Percentiles rank a stretch among this genome's conserved stretches.
phyloP scores from a whole-genome alignment of 192 early-diverging fungal species.

The Linnemannia exigua region DNA sequence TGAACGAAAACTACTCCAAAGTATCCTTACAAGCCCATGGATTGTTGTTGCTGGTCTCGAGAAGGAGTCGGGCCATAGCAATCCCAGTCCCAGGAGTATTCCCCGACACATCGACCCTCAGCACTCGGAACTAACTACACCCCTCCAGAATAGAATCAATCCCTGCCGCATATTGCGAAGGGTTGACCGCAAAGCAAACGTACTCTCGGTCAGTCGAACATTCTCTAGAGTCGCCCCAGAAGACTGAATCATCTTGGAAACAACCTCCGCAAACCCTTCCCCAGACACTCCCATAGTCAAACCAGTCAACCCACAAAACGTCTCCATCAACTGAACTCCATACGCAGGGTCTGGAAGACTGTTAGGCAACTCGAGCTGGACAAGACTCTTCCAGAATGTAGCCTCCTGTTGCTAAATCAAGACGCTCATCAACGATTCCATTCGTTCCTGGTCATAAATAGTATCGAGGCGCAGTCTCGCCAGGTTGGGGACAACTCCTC shows the following conservation, averaged over 20 bases:
- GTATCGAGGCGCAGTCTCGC: neutral
- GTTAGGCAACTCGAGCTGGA: neutral
- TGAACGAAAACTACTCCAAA: neutral
- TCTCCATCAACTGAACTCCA: neutral
- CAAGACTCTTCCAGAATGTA: neutral
- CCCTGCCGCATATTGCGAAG: neutral
- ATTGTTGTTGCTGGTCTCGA: too few species aligned
- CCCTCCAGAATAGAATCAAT: neutral
- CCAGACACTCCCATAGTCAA: neutral
- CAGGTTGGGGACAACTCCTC: neutral
- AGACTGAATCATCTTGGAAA: neutral
- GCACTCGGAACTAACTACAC: neutral
- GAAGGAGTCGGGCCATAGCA: neutral
- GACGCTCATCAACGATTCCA: neutral
- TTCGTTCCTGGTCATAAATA: neutral
- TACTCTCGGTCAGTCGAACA: neutral
- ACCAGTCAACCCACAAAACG: neutral
- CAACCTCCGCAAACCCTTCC: neutral
- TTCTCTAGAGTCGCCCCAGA: neutral
- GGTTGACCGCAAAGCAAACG: neutral
- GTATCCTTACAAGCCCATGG: neutral
- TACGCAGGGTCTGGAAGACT: neutral
- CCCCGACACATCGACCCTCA: neutral
- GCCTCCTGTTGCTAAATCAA: neutral
- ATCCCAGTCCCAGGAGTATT: neutral